These are phyloP conservation scores for Quercus gilva DNA, from an alignment of 306 rosid genomes.

Conservation along the genomic window DNA sequence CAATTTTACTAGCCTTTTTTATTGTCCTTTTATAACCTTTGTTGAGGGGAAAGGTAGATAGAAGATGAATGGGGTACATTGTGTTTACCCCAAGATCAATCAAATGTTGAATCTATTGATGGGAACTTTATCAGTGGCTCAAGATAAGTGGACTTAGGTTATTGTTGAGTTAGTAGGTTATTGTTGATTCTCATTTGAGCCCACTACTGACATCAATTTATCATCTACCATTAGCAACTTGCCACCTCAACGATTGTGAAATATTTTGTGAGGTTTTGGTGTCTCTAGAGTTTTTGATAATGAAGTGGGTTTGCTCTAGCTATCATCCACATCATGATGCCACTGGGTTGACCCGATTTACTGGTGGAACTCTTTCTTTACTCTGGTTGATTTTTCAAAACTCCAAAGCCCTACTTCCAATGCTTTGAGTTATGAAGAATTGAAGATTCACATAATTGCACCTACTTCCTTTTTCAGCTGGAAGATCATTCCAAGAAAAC, in stretches of 20 bases:
- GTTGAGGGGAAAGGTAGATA: background rate
- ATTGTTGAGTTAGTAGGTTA: too few relatives aligned
- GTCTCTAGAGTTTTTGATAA: background rate
- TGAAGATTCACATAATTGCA: background rate
- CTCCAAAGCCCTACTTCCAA: background rate
- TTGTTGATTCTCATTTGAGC: background rate
- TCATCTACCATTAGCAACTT: too few relatives aligned
- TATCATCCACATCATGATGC: background rate
- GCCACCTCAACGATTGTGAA: too few relatives aligned
- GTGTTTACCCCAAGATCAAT: background rate
- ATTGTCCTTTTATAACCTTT: background rate
- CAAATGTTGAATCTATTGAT: background rate
- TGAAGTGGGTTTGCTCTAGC: background rate
- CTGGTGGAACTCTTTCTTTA: background rate
- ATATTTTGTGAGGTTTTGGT: too few relatives aligned
- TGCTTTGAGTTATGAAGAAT: background rate
- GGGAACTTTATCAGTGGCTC: background rate
- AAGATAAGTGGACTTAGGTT: background rate
- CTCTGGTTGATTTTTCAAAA: background rate
- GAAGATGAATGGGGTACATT: background rate
- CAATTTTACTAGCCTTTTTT: conserved; percentile 4
- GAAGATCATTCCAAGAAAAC: background rate
- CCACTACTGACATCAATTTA: too few relatives aligned
- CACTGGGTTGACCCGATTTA: background rate
- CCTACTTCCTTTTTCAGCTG: background rate